A percentile compares a stretch with the other conserved stretches of the same genome.
phyloP scores from a whole-genome alignment of 371 early-diverging fungal species.

The Syncephalastrum sp. region DNA sequence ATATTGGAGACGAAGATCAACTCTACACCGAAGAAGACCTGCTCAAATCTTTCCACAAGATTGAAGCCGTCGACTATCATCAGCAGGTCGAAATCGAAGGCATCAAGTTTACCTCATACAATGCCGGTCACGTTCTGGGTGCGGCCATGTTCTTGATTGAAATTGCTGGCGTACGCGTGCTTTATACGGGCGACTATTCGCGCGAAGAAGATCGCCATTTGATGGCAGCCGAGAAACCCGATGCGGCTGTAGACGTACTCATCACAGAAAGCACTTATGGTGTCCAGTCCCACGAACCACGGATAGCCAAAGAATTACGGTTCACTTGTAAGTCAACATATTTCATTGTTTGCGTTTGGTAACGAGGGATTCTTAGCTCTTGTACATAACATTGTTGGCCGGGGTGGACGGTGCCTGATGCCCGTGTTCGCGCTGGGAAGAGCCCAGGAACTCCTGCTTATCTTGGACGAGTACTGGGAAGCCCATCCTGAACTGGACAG shows the following conservation, averaged over 20 bases:
- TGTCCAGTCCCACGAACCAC: slow-evolving; percentile 97
- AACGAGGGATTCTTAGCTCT: slow-evolving; percentile 32
- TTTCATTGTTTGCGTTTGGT: neutral
- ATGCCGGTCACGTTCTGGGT: slow-evolving; percentile 99
- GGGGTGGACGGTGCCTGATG: slow-evolving; percentile 98
- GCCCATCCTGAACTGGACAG: slow-evolving; percentile 91
- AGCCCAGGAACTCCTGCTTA: slow-evolving; percentile 98
- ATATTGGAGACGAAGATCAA: slow-evolving; percentile 84
- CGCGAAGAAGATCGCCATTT: slow-evolving; percentile 99
- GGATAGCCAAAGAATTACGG: slow-evolving; percentile 93
- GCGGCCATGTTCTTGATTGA: slow-evolving; percentile 99
- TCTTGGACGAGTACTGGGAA: slow-evolving; percentile 99
- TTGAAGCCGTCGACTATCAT: slow-evolving; percentile 98
- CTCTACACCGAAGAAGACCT: slow-evolving; percentile 97
- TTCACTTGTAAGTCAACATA: slow-evolving; percentile 70
- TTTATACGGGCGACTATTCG: slow-evolving; percentile 99
- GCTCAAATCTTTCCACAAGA: slow-evolving; percentile 87
- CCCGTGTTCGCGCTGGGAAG: slow-evolving; percentile 99
- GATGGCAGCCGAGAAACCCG: slow-evolving; percentile 97
- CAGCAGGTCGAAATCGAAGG: slow-evolving; percentile 97
- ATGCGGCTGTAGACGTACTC: slow-evolving; percentile 87
- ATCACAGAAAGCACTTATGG: slow-evolving; percentile 99
- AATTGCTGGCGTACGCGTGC: slow-evolving; percentile 92
- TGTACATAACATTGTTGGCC: slow-evolving; percentile 91
- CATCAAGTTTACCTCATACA: slow-evolving; percentile 95